Percentiles rank a stretch among this genome's conserved stretches.
Conservation (phyloP, 2,329 filamentous ascomycete genomes). For the Bimuria novae-zelandiae region DNA sequence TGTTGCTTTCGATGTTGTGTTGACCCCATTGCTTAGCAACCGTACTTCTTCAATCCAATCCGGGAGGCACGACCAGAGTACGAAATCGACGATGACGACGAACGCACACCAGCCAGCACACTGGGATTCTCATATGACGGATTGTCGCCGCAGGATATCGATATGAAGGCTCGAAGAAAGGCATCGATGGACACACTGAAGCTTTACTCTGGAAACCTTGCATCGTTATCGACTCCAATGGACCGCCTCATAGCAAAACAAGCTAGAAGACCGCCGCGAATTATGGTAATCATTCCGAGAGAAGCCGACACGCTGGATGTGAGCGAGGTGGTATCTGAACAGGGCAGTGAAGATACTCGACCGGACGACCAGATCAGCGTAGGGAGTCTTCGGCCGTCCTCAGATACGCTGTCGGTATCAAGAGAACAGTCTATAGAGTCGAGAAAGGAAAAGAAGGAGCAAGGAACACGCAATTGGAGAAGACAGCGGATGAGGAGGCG, state of each 20-base stretch:
- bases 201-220: conserved; percentile 38
- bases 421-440: conserved; percentile 18
- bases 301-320: conserved; percentile 32
- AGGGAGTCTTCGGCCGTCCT: conserved; percentile 38
- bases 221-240: conserved; percentile 36
- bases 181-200: conserved; percentile 37
- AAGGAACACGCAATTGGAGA: conserved; percentile 29
- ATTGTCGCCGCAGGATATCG: conserved; percentile 17
- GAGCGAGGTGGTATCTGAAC: conserved; percentile 28
- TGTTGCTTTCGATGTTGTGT: conserved; percentile 16
- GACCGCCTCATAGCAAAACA: conserved; percentile 23
- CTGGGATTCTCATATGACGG: conserved; percentile 31
- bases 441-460: conserved; percentile 17
- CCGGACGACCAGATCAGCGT: conserved; percentile 17
- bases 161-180: conserved; percentile 28
- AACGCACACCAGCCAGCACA: conserved; percentile 22
- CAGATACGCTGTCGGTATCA: conserved; percentile 33
- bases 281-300: conserved; percentile 10
- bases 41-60: conserved; percentile 14
- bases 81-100: conserved; percentile 18
- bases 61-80: conserved; percentile 22
- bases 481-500: conserved; percentile 26
- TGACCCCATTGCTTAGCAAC: neutral
- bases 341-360: conserved; percentile 20
- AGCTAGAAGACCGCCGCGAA: conserved; percentile 13